Conservation (phyloP, 2,329 filamentous ascomycete genomes). For the Monosporascus ibericus region DNA sequence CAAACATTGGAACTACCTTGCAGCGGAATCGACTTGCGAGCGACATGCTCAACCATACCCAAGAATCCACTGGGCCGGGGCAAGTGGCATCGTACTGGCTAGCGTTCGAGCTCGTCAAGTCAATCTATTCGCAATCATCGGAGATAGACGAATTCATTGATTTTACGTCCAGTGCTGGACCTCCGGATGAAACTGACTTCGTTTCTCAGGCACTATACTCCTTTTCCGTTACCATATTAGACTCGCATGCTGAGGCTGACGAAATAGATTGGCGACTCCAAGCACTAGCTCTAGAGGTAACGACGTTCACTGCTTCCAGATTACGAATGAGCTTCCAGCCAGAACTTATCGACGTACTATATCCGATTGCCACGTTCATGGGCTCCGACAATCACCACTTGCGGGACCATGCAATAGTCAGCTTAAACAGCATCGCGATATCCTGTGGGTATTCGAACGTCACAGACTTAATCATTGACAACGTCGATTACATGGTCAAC, state of each 20-base stretch:
- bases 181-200: conserved; percentile 36
- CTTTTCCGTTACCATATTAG: conserved; percentile 58
- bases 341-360: conserved; percentile 86
- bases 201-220: conserved; percentile 62
- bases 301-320: conserved; percentile 68
- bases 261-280: conserved; percentile 64
- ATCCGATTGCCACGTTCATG: conserved; percentile 83
- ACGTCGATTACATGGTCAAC: conserved; percentile 95
- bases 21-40: conserved; percentile 55
- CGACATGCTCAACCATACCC: conserved; percentile 59
- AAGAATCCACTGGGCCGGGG: conserved; percentile 49
- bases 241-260: conserved; percentile 43
- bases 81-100: conserved; percentile 76
- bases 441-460: conserved; percentile 71
- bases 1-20: conserved; percentile 49
- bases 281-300: conserved; percentile 73
- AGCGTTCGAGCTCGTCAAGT: conserved; percentile 63
- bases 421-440: conserved; percentile 71
- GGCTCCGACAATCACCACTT: conserved; percentile 64
- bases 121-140: conserved; percentile 42
- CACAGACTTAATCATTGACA: conserved; percentile 75
- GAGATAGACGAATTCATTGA: conserved; percentile 64
- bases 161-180: conserved; percentile 34
- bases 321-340: conserved; percentile 65
- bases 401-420: conserved; percentile 74